Percentiles rank a stretch among this genome's conserved stretches.
Evolutionary conservation across 345 rosid species (phyloP).

Genomic region (Leavenworthia alabamica): DNA sequence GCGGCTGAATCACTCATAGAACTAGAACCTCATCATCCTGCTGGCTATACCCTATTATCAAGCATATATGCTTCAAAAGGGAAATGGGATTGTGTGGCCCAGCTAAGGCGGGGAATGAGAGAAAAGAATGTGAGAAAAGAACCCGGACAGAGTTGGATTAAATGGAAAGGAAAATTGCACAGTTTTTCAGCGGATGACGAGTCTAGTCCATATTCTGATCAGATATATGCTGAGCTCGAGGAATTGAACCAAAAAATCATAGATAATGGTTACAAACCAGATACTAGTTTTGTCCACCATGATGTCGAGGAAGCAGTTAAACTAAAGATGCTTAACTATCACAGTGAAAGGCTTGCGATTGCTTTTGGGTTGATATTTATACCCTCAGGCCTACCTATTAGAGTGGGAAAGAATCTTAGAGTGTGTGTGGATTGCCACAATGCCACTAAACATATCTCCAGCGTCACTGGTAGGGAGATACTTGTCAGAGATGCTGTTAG

Average conservation of each 20-base stretch:
- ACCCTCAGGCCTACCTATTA: constrained; percentile 61
- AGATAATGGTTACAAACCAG: constrained; percentile 71
- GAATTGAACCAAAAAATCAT: constrained; percentile 51
- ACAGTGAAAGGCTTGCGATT: constrained; percentile 91
- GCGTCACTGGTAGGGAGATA: constrained; percentile 75
- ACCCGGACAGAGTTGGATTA: constrained; percentile 95
- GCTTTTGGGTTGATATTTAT: constrained; percentile 76
- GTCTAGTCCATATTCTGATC: constrained; percentile 58
- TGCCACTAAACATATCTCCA: constrained; percentile 85
- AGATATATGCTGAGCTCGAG: constrained; percentile 66
- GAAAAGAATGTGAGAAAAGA: constrained; percentile 68
- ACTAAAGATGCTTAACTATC: constrained; percentile 76
- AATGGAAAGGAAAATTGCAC: constrained; percentile 57
- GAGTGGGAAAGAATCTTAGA: constrained; percentile 73
- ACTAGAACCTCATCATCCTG: constrained; percentile 73
- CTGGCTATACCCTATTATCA: constrained; percentile 66
- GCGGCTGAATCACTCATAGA: constrained; percentile 75
- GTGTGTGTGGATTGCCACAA: constrained; percentile 90
- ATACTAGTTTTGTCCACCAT: constrained; percentile 62
- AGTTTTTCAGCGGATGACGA: constrained; percentile 77
- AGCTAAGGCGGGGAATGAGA: constrained; percentile 60
- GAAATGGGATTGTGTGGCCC: constrained; percentile 65
- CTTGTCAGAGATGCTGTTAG: constrained; percentile 87
- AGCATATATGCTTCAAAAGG: constrained; percentile 71
- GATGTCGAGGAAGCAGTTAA: constrained; percentile 67